These are phyloP conservation scores for Neurospora pannonica DNA, from an alignment of 495 filamentous ascomycete genomes.

Conservation along the genomic window DNA sequence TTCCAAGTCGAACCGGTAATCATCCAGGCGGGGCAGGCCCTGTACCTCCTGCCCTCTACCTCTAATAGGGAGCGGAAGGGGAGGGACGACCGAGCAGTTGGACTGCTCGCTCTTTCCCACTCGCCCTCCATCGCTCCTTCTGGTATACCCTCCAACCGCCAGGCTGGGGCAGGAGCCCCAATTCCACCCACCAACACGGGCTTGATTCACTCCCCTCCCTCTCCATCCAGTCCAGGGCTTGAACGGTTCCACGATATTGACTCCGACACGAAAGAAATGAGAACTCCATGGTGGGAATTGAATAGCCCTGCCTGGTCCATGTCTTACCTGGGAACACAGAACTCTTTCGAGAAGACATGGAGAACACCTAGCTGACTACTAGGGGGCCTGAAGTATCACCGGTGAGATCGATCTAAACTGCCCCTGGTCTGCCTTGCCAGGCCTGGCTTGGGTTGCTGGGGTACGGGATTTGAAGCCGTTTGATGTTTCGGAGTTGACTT, in stretches of 20 bases:
- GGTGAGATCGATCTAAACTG: not conserved
- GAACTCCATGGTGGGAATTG: too few species aligned
- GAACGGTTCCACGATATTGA: too few species aligned
- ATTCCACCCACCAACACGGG: not conserved
- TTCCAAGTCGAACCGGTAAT: not conserved
- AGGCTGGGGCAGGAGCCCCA: not conserved
- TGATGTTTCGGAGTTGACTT: too few species aligned
- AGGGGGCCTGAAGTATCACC: not conserved
- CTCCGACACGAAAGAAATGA: too few species aligned
- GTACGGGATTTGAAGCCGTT: too few species aligned
- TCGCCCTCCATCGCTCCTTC: not conserved
- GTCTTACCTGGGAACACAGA: too few species aligned
- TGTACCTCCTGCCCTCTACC: not conserved
- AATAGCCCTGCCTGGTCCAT: not conserved
- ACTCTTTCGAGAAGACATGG: too few species aligned
- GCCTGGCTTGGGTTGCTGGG: too few species aligned
- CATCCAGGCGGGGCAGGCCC: not conserved
- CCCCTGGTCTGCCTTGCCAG: not conserved
- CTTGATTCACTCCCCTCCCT: too few species aligned
- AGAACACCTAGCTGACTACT: too few species aligned
- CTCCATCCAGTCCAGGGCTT: too few species aligned
- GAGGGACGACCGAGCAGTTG: not conserved
- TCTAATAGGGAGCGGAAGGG: not conserved
- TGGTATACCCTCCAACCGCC: not conserved
- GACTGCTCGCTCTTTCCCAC: not conserved